Evolutionary conservation across 2,329 filamentous ascomycete genomes (phyloP), one percentile per base, ranked within the genome.

Genomic region (Scedosporium boydii): DNA sequence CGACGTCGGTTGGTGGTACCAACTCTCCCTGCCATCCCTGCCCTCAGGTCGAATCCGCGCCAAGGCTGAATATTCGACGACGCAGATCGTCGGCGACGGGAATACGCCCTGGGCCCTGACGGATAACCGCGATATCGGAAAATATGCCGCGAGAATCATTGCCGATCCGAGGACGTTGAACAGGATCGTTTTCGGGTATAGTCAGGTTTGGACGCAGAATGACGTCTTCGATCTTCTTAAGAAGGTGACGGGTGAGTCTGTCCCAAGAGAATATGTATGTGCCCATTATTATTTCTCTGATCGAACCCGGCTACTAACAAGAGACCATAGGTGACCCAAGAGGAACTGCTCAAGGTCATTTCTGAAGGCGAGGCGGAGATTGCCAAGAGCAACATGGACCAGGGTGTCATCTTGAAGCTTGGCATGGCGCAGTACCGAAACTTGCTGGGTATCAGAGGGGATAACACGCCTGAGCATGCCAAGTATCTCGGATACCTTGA

Each of bases 1-100:
- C 59, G 82, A 86, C 64, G 76, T 84, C 12, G 83, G 82, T n/a
- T 83, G 74, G 73, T 86, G 83, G 83, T 80, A 82, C 67, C 80
- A 84, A 66, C 66, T 80, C 34, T 71, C 73, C 27, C 34, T 69
- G 2, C 71, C 70, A 0, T 27, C 60, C 21, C 60, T 73, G 0
- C 67, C 70, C 3, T 74, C 71, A 5, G 71, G 70, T 1, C 68
- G 65, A 5, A 70, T 75, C n/a, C 34, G 34, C 34, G 34, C 10
- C 34, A 38, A 38, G 34, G 6, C 1, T 1, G 42, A 48, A 16
- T 21, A 44, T 41, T 21, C 38, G n/a, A 21, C n/a, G 18, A 14
- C 18, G n/a, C 5, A 38, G 18, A 73, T 83, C 18, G 69, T 72
- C 26, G 80, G 77, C 2, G 76, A 80, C 63, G 82, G 82, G 0